Evolutionary conservation across 352 stramenopile species (phyloP).

Genomic region (Phytopythium sindhum): DNA sequence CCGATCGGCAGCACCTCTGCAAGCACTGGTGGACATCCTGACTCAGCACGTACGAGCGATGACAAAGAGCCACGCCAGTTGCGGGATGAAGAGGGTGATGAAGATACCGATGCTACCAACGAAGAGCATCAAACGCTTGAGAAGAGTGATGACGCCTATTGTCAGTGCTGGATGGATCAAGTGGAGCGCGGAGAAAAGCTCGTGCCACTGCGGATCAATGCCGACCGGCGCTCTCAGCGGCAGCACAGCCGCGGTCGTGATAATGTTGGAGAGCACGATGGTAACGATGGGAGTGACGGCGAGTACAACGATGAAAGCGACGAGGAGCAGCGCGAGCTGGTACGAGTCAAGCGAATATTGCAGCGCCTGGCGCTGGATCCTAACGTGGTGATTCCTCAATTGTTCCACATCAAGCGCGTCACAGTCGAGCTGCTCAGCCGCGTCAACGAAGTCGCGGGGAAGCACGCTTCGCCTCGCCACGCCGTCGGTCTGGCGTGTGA

Average conservation of each 20-base stretch:
- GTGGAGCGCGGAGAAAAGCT: neutral
- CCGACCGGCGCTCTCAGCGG: neutral
- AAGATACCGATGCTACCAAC: neutral
- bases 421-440: slow-evolving; percentile 53
- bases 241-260: neutral
- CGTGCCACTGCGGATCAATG: neutral
- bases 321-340: slow-evolving; percentile 1
- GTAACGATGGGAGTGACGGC: neutral
- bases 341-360: neutral
- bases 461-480: neutral
- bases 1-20: neutral
- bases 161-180: slow-evolving; percentile 2
- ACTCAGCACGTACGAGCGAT: neutral
- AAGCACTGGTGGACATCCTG: neutral
- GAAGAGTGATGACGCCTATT: neutral
- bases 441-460: slow-evolving; percentile 28
- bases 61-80: neutral
- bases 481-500: slow-evolving; percentile 36
- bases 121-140: neutral
- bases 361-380: slow-evolving; percentile 27
- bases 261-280: neutral
- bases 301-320: slow-evolving; percentile 3
- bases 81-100: neutral
- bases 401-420: slow-evolving; percentile 54
- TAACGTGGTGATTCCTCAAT: slow-evolving; percentile 35